A percentile compares a stretch with the other conserved stretches of the same genome.
Conservation (phyloP, 1,284 basidiomycete species). For the Quambalaria eucalypti region DNA sequence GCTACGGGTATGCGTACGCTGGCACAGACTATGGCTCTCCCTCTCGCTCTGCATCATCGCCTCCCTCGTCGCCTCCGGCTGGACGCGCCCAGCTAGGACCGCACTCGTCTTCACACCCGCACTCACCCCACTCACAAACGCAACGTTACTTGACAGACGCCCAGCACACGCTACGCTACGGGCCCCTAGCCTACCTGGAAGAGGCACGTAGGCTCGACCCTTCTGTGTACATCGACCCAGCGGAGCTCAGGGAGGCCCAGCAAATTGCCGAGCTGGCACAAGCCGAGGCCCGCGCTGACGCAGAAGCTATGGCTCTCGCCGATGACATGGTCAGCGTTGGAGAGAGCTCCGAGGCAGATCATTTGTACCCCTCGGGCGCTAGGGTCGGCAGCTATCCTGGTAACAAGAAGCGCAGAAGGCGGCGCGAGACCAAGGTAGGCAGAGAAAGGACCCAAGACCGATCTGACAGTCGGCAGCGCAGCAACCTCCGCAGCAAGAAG, state of each 20-base stretch:
- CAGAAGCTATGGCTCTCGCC: too few species aligned
- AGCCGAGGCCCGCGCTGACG: neutral
- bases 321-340: too few species aligned
- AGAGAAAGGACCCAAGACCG: too few species aligned
- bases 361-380: too few species aligned
- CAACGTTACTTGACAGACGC: neutral
- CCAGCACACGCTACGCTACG: neutral
- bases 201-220: conserved; percentile 4
- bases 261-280: neutral
- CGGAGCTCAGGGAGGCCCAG: conserved; percentile 3
- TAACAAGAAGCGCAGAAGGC: too few species aligned
- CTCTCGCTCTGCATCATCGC: neutral
- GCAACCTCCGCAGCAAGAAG: neutral
- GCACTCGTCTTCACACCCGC: too few species aligned
- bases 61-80: neutral
- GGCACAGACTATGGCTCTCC: neutral
- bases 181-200: neutral
- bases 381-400: too few species aligned
- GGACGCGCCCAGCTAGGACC: neutral
- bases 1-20: neutral
- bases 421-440: too few species aligned
- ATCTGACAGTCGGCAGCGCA: too few species aligned
- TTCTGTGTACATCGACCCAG: neutral
- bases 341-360: too few species aligned
- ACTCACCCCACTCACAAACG: too few species aligned